Evolutionary conservation across 129 eudicot species (phyloP).

Genomic region (Glebionis coronaria): DNA sequence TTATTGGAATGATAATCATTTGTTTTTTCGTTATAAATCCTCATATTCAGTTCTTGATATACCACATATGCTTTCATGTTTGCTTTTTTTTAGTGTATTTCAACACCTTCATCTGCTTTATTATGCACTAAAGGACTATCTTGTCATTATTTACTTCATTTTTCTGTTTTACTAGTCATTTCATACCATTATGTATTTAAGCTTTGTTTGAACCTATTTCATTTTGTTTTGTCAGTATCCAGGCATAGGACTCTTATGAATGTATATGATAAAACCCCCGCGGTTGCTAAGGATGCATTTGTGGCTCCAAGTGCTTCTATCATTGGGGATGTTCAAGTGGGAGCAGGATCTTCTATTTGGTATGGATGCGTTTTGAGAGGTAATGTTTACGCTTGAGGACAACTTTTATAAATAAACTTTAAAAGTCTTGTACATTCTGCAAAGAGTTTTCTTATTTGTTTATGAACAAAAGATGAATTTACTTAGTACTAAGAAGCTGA

Average conservation of each 20-base stretch:
- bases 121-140: neutral
- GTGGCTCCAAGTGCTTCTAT: conserved; percentile 88
- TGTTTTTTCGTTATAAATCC: neutral
- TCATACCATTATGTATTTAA: conserved; percentile 4
- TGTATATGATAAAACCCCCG: conserved; percentile 65
- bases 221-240: conserved; percentile 43
- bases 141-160: neutral
- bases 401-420: neutral
- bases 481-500: no score
- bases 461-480: neutral
- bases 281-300: conserved; percentile 71
- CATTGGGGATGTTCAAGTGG: conserved; percentile 75
- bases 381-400: conserved; percentile 17
- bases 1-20: neutral
- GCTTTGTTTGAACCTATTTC: neutral
- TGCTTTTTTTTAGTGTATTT: neutral
- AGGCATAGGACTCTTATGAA: conserved; percentile 86
- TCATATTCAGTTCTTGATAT: neutral
- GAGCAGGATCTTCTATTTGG: conserved; percentile 73
- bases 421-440: neutral
- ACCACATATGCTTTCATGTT: neutral
- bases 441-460: neutral
- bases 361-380: conserved; percentile 87
- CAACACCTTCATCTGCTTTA: neutral
- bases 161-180: neutral